Evolutionary conservation across 306 rosid genomes (phyloP).

Genomic region (Cucumis sativus): Cucumber_9930_V3 NC_026659.2:30141001-30141500

Average conservation of each 20-base stretch:
- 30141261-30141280: constrained; percentile 11
- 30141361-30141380: neutral
- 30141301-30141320: constrained; percentile 52
- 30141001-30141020: constrained; percentile 52
- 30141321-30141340: constrained; percentile 42
- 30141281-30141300: constrained; percentile 31
- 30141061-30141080: constrained; percentile 66
- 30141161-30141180: constrained; percentile 66
- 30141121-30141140: constrained; percentile 17
- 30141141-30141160: constrained; percentile 34
- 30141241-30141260: constrained; percentile 31
- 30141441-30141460: constrained; percentile 75
- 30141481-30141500: constrained; percentile 65
- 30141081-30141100: constrained; percentile 73
- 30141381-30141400: neutral
- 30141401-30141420: constrained; percentile 33
- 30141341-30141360: neutral
- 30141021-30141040: constrained; percentile 63
- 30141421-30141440: constrained; percentile 80
- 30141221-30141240: constrained; percentile 52
- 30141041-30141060: constrained; percentile 57
- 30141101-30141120: constrained; percentile 64
- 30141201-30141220: constrained; percentile 74
- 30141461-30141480: constrained; percentile 64
- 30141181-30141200: constrained; percentile 84